Conservation (phyloP, 768 basidiomycete species). For the Tephrocybe rancida region DNA sequence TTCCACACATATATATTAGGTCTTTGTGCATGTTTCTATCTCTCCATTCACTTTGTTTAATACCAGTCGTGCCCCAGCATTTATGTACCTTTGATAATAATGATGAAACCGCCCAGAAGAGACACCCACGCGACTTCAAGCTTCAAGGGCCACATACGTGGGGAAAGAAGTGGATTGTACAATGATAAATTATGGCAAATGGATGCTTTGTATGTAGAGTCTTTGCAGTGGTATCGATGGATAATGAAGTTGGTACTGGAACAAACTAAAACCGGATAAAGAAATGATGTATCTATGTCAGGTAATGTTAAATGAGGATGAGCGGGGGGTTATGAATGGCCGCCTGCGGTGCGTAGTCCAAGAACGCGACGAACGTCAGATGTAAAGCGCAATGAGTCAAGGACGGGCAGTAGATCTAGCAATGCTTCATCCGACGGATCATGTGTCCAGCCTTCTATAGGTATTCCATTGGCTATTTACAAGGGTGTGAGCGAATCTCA, state of each 20-base stretch:
- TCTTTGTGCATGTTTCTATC: slow-evolving; percentile 19
- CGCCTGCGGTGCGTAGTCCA: slow-evolving; percentile 59
- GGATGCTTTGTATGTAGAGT: slow-evolving; percentile 20
- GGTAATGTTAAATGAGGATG: slow-evolving; percentile 6
- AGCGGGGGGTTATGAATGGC: slow-evolving; percentile 28
- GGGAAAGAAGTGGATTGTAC: slow-evolving; percentile 19
- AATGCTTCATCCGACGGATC: slow-evolving; percentile 97
- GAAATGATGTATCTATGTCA: slow-evolving; percentile 26
- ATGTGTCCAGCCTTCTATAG: slow-evolving; percentile 99
- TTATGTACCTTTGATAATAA: slow-evolving; percentile 30
- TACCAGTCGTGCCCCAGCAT: slow-evolving; percentile 19
- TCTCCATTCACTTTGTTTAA: slow-evolving; percentile 20
- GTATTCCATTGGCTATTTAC: slow-evolving; percentile 89
- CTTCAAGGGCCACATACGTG: not conserved
- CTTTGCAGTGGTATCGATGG: slow-evolving; percentile 35
- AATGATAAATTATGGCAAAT: slow-evolving; percentile 28
- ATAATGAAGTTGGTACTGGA: slow-evolving; percentile 24
- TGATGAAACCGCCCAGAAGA: slow-evolving; percentile 16
- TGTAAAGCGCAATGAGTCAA: slow-evolving; percentile 95
- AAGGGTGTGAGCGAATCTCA: slow-evolving; percentile 4
- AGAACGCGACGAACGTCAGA: slow-evolving; percentile 92
- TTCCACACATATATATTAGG: slow-evolving; percentile 22
- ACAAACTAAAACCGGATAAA: slow-evolving; percentile 27
- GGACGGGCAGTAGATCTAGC: slow-evolving; percentile 91
- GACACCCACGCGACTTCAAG: slow-evolving; percentile 2